Evolutionary conservation across 495 filamentous ascomycete species (phyloP).

Genomic region (Astrothelium subdiscretum): DNA sequence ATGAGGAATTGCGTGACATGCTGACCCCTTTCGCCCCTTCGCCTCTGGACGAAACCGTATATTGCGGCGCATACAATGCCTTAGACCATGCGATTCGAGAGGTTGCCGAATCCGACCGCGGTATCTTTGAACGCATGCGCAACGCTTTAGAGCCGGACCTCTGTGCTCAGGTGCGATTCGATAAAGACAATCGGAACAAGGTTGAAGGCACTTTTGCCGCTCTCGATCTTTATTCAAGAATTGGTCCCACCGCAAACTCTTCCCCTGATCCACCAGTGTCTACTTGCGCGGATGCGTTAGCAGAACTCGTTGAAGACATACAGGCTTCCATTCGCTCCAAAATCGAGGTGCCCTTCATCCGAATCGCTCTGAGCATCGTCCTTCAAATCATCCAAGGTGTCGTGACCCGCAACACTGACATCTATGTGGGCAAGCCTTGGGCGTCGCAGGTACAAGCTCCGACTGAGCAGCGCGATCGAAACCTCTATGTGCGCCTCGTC

Average conservation of each 20-base stretch:
- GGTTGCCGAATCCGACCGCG: not conserved
- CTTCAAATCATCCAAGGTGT: conserved; percentile 1
- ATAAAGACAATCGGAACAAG: not conserved
- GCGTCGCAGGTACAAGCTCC: not conserved
- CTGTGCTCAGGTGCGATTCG: conserved; percentile 1
- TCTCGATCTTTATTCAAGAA: not conserved
- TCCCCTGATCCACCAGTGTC: not conserved
- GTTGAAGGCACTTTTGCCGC: not conserved
- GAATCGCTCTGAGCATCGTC: not conserved
- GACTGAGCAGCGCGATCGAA: not conserved
- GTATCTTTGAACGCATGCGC: not conserved
- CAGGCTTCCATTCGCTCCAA: not conserved
- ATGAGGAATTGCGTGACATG: not conserved
- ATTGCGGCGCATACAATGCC: not conserved
- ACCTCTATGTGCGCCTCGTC: not conserved
- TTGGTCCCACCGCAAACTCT: not conserved
- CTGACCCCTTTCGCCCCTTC: not conserved
- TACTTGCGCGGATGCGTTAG: not conserved
- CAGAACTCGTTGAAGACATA: not conserved
- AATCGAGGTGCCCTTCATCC: not conserved
- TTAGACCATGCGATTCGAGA: not conserved
- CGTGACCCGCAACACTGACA: conserved; percentile 2
- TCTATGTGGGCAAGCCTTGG: conserved; percentile 1
- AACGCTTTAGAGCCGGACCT: not conserved
- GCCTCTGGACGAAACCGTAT: not conserved